Conservation (phyloP, 192 early-diverging fungal species). For the Lobulomyces angularis region DNA sequence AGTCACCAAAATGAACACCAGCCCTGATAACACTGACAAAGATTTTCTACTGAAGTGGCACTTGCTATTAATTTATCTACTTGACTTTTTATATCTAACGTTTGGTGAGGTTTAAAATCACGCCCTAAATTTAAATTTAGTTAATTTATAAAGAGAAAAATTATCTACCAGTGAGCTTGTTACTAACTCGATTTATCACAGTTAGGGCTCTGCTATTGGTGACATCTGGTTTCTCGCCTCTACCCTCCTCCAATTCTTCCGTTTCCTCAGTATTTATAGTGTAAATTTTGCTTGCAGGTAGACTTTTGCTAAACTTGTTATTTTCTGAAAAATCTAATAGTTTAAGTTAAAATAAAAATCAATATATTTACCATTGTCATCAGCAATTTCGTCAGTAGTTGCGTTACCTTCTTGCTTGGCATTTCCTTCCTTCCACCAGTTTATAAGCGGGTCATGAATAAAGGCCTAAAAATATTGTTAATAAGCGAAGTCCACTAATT, state of each 20-base stretch:
- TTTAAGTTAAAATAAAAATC: no score
- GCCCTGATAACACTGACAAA: conserved; percentile 64
- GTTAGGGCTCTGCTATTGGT: conserved; percentile 67
- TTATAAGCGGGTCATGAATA: conserved; percentile 69
- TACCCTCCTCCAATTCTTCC: conserved; percentile 36
- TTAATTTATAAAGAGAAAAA: not conserved
- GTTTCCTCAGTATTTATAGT: no score
- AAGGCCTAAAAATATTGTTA: no score
- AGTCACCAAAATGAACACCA: conserved; percentile 38
- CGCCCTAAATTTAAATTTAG: conserved; percentile 34
- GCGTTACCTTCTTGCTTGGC: no score
- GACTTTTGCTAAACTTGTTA: no score
- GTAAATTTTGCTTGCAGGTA: no score
- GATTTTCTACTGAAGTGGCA: conserved; percentile 79
- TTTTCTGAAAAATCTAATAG: no score
- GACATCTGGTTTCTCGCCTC: conserved; percentile 40
- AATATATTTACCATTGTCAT: no score
- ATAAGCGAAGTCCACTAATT: no score
- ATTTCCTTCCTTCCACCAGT: conserved; percentile 42
- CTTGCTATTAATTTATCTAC: conserved; percentile 80
- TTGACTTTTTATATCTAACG: conserved; percentile 69
- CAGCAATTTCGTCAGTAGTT: no score
- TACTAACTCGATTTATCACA: conserved; percentile 78
- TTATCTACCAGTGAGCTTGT: conserved; percentile 70
- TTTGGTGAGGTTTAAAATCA: conserved; percentile 74